Conservation (phyloP, 192 early-diverging fungal genomes). For the Backusella westeae region DNA sequence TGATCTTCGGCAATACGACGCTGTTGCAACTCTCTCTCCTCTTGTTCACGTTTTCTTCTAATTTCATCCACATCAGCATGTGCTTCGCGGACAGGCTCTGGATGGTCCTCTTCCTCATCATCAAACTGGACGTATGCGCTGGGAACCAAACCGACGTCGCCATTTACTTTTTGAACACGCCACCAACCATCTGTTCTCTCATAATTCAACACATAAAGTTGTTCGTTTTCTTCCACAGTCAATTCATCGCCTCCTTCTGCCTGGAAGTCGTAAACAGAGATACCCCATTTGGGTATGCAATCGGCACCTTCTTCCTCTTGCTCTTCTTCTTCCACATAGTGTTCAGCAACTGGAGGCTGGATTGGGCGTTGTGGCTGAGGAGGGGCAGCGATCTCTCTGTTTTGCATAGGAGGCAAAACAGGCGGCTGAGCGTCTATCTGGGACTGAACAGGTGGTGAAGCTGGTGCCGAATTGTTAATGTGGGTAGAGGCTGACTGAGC, state of each 20-base stretch:
- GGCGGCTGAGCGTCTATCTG: background rate
- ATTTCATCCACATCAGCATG: slow-evolving; percentile 9
- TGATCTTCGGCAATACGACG: slow-evolving; percentile 5
- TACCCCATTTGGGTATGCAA: slow-evolving; percentile 30
- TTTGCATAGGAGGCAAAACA: slow-evolving; percentile 14
- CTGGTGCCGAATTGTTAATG: slow-evolving; percentile 6
- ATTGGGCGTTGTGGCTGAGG: background rate
- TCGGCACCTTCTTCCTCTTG: slow-evolving; percentile 24
- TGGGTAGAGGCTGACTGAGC: slow-evolving; percentile 32
- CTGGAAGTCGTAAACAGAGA: slow-evolving; percentile 80
- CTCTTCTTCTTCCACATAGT: slow-evolving; percentile 21
- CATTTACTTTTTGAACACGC: slow-evolving; percentile 61
- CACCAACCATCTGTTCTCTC: slow-evolving; percentile 88
- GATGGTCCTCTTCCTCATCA: slow-evolving; percentile 25
- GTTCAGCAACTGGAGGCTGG: slow-evolving; percentile 25
- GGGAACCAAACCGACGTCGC: slow-evolving; percentile 77
- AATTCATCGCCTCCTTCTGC: slow-evolving; percentile 86
- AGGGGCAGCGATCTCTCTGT: background rate
- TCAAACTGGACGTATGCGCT: slow-evolving; percentile 68
- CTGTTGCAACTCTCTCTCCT: background rate
- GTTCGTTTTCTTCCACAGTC: slow-evolving; percentile 78
- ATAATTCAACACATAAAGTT: slow-evolving; percentile 81
- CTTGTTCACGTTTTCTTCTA: slow-evolving; percentile 5
- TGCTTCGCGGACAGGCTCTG: slow-evolving; percentile 14
- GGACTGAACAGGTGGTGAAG: slow-evolving; percentile 19